phyloP scores from a whole-genome alignment of 1,139 yeast genomes.

The Pichia sp. region DNA sequence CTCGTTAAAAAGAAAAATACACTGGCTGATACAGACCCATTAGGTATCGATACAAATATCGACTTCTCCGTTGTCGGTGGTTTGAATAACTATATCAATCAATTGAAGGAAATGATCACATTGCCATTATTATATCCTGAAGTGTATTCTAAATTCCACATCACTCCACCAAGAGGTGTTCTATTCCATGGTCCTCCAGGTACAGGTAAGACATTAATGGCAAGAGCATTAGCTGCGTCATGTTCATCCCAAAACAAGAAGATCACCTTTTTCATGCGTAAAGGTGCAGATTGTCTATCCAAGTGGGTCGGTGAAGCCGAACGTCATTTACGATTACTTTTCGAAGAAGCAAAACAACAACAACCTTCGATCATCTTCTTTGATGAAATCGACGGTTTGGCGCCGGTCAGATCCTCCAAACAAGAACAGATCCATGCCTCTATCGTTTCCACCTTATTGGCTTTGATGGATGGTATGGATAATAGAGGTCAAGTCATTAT shows the following conservation, averaged over 20 bases:
- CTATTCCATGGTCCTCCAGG: constrained; percentile 99
- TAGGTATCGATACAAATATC: constrained; percentile 91
- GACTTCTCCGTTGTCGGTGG: constrained; percentile 95
- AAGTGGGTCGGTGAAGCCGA: constrained; percentile 99
- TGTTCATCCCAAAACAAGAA: constrained; percentile 81
- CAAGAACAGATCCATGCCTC: constrained; percentile 99
- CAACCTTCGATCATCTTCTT: constrained; percentile 96
- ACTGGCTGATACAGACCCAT: constrained; percentile 90
- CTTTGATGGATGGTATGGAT: constrained; percentile 99
- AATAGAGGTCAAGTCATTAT: constrained; percentile 91
- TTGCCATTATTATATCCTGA: constrained; percentile 93
- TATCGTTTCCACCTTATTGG: constrained; percentile 89
- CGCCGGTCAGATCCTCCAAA: constrained; percentile 95
- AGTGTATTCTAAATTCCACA: constrained; percentile 82
- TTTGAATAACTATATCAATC: constrained; percentile 77
- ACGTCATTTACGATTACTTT: constrained; percentile 81
- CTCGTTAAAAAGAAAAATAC: constrained; percentile 55
- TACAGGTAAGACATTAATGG: constrained; percentile 98
- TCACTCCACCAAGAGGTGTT: constrained; percentile 98
- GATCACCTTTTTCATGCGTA: constrained; percentile 96
- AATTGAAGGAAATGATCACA: constrained; percentile 96
- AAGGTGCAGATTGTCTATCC: constrained; percentile 96
- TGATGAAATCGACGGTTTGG: constrained; percentile 97
- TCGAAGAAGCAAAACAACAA: constrained; percentile 94
- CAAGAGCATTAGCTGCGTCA: constrained; percentile 94